These are phyloP conservation scores for Hyaloscypha variabilis DNA, from an alignment of 495 filamentous ascomycete species.

Conservation along the genomic window DNA sequence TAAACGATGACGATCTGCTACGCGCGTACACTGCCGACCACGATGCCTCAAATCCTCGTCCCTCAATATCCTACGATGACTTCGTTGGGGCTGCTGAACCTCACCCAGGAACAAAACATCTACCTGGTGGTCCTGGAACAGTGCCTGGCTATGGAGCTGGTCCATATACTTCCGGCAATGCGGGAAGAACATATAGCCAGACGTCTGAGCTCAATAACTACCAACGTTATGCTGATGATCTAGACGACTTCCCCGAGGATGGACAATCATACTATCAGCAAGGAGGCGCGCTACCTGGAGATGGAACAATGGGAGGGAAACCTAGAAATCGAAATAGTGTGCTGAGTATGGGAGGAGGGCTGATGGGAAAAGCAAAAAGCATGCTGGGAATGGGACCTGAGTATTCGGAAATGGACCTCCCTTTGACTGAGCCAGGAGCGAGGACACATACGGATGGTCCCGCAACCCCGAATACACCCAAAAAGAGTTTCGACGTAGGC, in stretches of 20 bases:
- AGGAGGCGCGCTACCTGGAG: conserved; percentile 55
- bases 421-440: conserved; percentile 72
- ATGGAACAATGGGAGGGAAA: conserved; percentile 48
- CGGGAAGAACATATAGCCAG: conserved; percentile 71
- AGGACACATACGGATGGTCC: conserved; percentile 41
- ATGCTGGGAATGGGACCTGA: conserved; percentile 90
- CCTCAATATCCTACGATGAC: conserved; percentile 91
- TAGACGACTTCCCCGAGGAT: conserved; percentile 76
- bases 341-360: conserved; percentile 79
- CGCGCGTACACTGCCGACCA: conserved; percentile 69
- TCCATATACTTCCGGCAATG: conserved; percentile 48
- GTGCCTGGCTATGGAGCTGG: conserved; percentile 21
- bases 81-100: conserved; percentile 70
- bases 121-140: conserved; percentile 53
- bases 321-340: conserved; percentile 83
- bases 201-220: conserved; percentile 84
- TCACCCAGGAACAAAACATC: conserved; percentile 44
- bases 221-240: conserved; percentile 85
- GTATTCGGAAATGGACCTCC: conserved; percentile 98
- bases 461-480: conserved; percentile 35
- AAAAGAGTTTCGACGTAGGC: conserved; percentile 65
- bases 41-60: conserved; percentile 65
- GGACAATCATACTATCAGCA: conserved; percentile 67
- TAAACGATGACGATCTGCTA: conserved; percentile 78
- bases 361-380: conserved; percentile 84